Conservation (phyloP, 2,329 filamentous ascomycete genomes). For the Tolypocladium tundrense region DNA sequence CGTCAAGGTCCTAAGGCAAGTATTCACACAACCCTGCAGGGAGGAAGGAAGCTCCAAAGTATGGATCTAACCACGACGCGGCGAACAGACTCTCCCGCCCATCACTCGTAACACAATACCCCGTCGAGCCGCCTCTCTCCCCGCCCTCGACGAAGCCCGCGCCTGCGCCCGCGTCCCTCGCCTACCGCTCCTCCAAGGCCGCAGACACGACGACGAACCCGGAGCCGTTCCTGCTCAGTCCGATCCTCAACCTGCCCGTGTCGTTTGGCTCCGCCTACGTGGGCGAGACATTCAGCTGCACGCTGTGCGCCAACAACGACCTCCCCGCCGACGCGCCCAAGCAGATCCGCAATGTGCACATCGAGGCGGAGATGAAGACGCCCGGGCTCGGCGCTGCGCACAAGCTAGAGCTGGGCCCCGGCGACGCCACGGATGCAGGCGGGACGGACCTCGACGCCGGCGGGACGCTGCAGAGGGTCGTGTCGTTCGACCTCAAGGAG, state of each 20-base stretch:
- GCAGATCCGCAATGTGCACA: conserved; percentile 64
- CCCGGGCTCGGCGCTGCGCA: conserved; percentile 51
- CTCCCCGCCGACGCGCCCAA: conserved; percentile 20
- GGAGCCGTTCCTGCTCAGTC: conserved; percentile 47
- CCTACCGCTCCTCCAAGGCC: conserved; percentile 40
- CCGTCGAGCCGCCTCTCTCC: conserved; percentile 38
- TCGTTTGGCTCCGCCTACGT: conserved; percentile 93
- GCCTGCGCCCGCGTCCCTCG: conserved; percentile 56
- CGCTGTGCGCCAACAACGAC: conserved; percentile 93
- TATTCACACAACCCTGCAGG: not conserved
- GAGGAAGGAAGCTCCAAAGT: not conserved
- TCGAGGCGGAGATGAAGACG: conserved; percentile 92
- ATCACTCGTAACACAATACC: conserved; percentile 61
- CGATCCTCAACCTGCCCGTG: conserved; percentile 71
- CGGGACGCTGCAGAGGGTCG: conserved; percentile 67
- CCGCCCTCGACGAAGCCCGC: conserved; percentile 29
- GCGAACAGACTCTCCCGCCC: conserved; percentile 65
- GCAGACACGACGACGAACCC: conserved; percentile 29
- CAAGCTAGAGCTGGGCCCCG: conserved; percentile 50
- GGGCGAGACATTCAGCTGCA: conserved; percentile 89
- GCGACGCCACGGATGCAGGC: conserved; percentile 5
- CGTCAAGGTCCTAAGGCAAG: conserved; percentile 62
- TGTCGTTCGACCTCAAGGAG: conserved; percentile 82
- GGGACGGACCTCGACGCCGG: conserved; percentile 45
- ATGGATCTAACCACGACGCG: not conserved